Base-by-base conservation (phyloP, 2,329 filamentous ascomycete genomes). In the Colletotrichum chrysophilum region DNA sequence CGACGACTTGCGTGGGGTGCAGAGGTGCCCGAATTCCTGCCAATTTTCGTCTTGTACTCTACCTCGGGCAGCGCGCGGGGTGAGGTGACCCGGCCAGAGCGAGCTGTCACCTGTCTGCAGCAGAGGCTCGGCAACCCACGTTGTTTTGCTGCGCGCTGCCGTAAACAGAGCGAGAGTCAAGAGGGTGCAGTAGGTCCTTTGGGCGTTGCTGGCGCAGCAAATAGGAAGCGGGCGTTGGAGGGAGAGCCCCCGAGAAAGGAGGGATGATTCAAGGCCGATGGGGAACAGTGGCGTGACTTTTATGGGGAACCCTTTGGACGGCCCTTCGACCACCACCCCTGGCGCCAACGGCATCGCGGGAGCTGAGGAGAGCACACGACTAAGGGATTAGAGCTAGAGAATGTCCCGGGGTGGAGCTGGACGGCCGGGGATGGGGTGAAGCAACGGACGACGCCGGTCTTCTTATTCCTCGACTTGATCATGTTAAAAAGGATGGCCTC, bases 231-330 rank as follows among this genome's bases (percentile, higher is more conserved):
- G 61, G 32, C 55, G 24, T 66, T 43, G 56, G 24, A 67, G 36
- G 28, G 14, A 24, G 18, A 21, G 24, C 21, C 26, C 52, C 60
- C 56, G 64, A 69, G 43, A 60, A 75, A 74, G 48, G 65, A 68
- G 64, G 64, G 64, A 68, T 36, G 58, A 69, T 64, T 73, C 73
- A 48, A 65, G 70, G 70, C 32, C 48, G 70, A 69, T 74, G 74
- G 72, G 55, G 48, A 43, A 58, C 70, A 75, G 74, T 76, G 74
- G 74, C 74, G 64, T 76, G 74, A 76, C 74, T 76, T 69, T 76
- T 76, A 69, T 76, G 74, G 74, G 36, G 58, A 62, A 38, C 28
- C 24, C 32, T 61, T 28, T 61, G 21, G 18, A 6, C 28, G 32
- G 43, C 2, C 12, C n/a, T 24, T 62, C 30, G 26, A 34, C 34